Evolutionary conservation across 225 moss, liverwort and hornwort genomes (phyloP).

Genomic region (Pseudisothecium myosuroides): DNA sequence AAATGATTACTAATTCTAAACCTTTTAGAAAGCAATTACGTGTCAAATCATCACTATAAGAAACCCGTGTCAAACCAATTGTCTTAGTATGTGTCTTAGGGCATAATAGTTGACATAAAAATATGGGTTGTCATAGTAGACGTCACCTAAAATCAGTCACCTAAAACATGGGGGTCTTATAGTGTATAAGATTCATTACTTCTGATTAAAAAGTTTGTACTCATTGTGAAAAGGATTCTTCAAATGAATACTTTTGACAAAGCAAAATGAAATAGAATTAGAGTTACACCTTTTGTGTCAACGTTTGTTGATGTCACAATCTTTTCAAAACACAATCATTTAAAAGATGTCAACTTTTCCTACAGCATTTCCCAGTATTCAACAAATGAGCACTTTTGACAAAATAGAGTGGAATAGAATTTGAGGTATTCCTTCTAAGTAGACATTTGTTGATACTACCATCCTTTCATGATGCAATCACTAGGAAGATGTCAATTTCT

Average conservation of each 20-base stretch:
- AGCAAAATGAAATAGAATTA: background rate
- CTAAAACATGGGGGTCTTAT: too few relatives aligned
- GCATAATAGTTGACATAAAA: too few relatives aligned
- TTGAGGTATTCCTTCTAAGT: background rate
- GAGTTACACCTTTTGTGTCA: fast-evolving
- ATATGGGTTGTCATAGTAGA: too few relatives aligned
- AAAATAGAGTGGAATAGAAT: background rate
- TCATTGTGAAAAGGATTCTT: fast-evolving
- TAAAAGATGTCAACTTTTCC: background rate
- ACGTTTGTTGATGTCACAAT: background rate
- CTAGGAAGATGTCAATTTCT: background rate
- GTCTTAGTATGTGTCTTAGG: too few relatives aligned
- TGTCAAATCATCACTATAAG: fast-evolving
- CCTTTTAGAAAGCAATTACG: fast-evolving
- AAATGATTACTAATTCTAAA: background rate
- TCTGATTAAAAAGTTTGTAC: fast-evolving
- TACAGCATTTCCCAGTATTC: background rate
- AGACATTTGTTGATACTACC: fast-evolving
- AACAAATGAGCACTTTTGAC: fast-evolving
- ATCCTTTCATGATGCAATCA: background rate
- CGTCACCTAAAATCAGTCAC: too few relatives aligned
- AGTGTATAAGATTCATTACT: fast-evolving
- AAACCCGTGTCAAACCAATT: too few relatives aligned
- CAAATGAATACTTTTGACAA: background rate
- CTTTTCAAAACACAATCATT: fast-evolving